Percentiles rank a stretch among this genome's conserved stretches.
phyloP scores from a whole-genome alignment of 208 protist species.

The Trypanosoma platydactyli region DNA sequence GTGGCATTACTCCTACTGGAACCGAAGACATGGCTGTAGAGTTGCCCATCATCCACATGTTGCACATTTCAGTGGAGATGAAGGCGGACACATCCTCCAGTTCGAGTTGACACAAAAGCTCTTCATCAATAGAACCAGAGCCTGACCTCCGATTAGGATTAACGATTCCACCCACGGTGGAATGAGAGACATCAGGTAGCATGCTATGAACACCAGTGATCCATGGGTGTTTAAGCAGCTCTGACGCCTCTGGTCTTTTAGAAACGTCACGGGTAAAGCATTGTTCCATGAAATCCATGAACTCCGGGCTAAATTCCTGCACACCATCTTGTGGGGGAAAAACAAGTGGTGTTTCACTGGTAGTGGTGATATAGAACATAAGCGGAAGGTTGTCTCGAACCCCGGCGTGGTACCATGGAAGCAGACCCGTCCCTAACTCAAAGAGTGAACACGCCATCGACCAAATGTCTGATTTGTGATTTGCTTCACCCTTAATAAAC shows the following conservation, averaged over 20 bases:
- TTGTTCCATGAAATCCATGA: constrained; percentile 83
- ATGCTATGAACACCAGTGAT: constrained; percentile 44
- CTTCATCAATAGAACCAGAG: constrained; percentile 31
- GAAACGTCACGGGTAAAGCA: constrained; percentile 82
- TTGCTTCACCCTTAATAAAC: constrained; percentile 80
- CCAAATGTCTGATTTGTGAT: constrained; percentile 90
- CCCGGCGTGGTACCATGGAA: constrained; percentile 85
- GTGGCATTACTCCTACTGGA: background rate
- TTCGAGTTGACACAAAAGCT: constrained; percentile 72
- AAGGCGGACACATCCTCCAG: constrained; percentile 69
- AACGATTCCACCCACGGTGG: background rate
- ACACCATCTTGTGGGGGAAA: constrained; percentile 45
- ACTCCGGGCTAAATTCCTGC: constrained; percentile 70
- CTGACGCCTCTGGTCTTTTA: constrained; percentile 59
- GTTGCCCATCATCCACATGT: constrained; percentile 37
- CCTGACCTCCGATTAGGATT: background rate
- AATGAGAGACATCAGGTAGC: constrained; percentile 12
- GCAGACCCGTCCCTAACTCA: constrained; percentile 77
- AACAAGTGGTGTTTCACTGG: constrained; percentile 75
- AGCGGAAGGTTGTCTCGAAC: constrained; percentile 78
- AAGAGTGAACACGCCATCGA: constrained; percentile 88
- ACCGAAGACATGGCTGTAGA: background rate
- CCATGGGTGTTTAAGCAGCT: constrained; percentile 86
- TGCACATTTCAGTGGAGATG: constrained; percentile 73
- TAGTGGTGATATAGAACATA: constrained; percentile 90